Conservation (phyloP, 257 asterid species). For the Sherardia arvensis region DNA sequence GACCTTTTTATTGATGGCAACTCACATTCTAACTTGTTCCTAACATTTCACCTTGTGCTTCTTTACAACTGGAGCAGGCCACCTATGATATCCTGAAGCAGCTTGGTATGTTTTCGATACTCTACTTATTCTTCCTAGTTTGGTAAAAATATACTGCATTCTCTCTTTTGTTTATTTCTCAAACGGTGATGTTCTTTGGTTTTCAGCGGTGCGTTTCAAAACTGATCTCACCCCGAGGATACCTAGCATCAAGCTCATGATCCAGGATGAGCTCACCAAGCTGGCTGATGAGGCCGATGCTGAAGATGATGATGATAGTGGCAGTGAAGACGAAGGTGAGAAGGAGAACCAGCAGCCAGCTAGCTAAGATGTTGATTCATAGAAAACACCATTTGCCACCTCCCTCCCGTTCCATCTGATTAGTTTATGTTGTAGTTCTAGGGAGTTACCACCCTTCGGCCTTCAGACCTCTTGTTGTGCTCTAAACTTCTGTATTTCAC, state of each 20-base stretch:
- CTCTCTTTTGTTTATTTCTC: not conserved
- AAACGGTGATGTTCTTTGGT: not conserved
- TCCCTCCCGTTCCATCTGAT: not conserved
- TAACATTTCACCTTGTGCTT: not conserved
- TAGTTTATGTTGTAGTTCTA: not conserved
- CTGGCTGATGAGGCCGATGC: conserved; percentile 66
- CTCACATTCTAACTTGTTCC: not conserved
- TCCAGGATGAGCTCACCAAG: conserved; percentile 84
- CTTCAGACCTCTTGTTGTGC: not conserved
- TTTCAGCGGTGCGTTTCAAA: conserved; percentile 50
- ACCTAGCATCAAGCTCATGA: conserved; percentile 59
- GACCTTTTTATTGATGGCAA: not conserved
- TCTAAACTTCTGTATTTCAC: not conserved
- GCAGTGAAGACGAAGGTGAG: conserved; percentile 31
- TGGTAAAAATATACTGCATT: not conserved
- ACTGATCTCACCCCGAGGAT: conserved; percentile 49
- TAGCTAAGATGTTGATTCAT: conserved; percentile 38
- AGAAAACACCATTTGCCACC: too few relatives aligned
- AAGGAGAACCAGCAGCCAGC: conserved; percentile 31
- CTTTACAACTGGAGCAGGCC: conserved; percentile 46
- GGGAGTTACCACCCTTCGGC: not conserved
- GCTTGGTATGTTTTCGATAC: conserved; percentile 44
- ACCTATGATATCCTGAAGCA: conserved; percentile 87
- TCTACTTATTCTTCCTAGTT: not conserved
- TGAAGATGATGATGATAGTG: conserved; percentile 51